A percentile compares a stretch with the other conserved stretches of the same genome.
Evolutionary conservation across 2,329 filamentous ascomycete genomes (phyloP).

Genomic region (Paecilomyces niveus): DNA sequence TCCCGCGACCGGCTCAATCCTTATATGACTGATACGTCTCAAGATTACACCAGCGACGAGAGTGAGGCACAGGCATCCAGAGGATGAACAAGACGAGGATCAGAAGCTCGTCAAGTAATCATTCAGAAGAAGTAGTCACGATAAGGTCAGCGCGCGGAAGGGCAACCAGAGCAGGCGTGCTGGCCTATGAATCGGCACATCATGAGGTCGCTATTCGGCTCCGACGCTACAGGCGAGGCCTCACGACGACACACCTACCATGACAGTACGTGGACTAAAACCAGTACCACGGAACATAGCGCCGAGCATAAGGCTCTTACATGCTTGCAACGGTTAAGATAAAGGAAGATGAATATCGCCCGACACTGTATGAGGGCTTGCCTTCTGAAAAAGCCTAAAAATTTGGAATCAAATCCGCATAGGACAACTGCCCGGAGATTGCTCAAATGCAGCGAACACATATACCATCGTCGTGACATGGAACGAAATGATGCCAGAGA

Average conservation of each 20-base stretch:
- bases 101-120: conserved; percentile 6
- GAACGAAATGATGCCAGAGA: neutral
- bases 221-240: neutral
- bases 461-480: neutral
- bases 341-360: neutral
- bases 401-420: neutral
- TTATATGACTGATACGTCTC: neutral
- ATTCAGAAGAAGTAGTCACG: neutral
- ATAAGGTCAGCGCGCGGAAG: neutral
- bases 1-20: neutral
- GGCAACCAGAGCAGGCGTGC: neutral
- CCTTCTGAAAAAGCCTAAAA: neutral
- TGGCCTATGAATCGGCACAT: neutral
- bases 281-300: neutral
- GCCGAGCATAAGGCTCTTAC: neutral
- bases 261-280: neutral
- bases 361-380: neutral
- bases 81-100: conserved; percentile 7
- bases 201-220: neutral
- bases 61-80: neutral
- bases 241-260: neutral
- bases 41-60: neutral
- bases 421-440: neutral
- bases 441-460: neutral
- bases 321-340: neutral